These are phyloP conservation scores for Fomitopsis serialis DNA, from an alignment of 768 basidiomycete genomes.

Conservation along the genomic window DNA sequence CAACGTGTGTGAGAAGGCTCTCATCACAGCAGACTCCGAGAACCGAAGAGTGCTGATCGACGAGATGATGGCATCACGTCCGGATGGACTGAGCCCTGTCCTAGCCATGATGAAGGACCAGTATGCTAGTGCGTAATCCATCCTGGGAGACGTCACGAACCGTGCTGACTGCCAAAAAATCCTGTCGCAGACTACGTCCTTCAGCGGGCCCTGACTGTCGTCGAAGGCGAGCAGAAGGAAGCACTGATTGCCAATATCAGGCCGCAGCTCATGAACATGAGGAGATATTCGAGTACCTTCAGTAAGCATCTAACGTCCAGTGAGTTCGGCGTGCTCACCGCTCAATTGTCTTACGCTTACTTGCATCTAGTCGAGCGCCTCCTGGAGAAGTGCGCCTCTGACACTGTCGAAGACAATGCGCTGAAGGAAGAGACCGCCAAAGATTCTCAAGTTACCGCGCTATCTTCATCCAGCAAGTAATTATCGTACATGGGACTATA, in stretches of 20 bases:
- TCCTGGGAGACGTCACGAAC: not conserved
- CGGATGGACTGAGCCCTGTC: conserved; percentile 62
- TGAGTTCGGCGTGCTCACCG: conserved; percentile 32
- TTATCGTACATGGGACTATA: not conserved
- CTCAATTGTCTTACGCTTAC: not conserved
- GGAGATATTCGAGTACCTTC: conserved; percentile 65
- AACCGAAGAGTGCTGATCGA: conserved; percentile 69
- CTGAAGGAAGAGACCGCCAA: not conserved
- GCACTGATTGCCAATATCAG: conserved; percentile 55
- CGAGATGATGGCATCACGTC: conserved; percentile 66
- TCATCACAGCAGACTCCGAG: conserved; percentile 58
- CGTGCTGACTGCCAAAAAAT: not conserved
- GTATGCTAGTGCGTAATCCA: conserved; percentile 65
- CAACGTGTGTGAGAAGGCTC: conserved; percentile 92
- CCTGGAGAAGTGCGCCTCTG: conserved; percentile 42
- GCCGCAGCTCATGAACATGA: conserved; percentile 65
- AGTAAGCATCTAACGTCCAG: conserved; percentile 80
- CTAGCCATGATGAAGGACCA: conserved; percentile 83
- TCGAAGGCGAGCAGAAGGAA: conserved; percentile 70
- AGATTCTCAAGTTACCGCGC: not conserved
- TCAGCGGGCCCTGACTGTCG: conserved; percentile 67
- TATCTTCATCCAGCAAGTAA: not conserved
- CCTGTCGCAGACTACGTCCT: conserved; percentile 69
- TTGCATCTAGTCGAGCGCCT: conserved; percentile 57
- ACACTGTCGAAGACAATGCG: not conserved